Conservation (phyloP, 331 rosid genomes). For the Quercus phellos region DNA sequence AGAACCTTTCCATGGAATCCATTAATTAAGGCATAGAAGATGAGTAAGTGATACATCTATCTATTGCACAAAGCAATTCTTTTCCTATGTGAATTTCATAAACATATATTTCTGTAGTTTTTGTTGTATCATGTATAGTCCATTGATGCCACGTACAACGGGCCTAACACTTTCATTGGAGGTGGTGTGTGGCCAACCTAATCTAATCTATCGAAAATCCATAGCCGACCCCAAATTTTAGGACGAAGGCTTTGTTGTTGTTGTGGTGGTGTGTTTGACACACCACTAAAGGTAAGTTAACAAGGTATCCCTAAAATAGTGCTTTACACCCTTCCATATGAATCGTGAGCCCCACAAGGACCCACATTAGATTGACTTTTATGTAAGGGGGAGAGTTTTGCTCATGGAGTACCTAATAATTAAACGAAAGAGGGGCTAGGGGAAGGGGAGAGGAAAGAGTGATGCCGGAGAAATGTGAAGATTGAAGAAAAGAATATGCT, state of each 20-base stretch:
- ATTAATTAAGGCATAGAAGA: conserved; percentile 51
- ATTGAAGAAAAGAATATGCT: background rate
- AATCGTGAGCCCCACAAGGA: background rate
- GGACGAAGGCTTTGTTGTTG: no score
- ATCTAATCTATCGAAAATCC: no score
- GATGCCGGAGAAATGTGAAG: background rate
- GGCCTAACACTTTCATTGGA: conserved; percentile 1
- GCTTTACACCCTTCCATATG: background rate
- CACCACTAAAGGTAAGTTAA: background rate
- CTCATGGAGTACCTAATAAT: background rate
- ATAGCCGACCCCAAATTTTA: no score
- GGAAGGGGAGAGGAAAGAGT: background rate
- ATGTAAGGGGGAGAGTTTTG: background rate
- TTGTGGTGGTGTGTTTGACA: background rate
- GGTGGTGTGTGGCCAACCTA: background rate
- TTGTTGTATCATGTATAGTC: conserved; percentile 10
- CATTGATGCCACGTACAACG: background rate
- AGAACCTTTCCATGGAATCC: conserved; percentile 91
- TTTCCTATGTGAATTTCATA: background rate
- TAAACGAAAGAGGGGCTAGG: background rate
- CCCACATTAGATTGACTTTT: background rate
- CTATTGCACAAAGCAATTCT: conserved; percentile 10
- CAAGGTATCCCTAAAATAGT: background rate
- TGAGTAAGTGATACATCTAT: conserved; percentile 62
- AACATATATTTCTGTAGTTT: background rate